phyloP scores from a whole-genome alignment of 495 filamentous ascomycete species.

The Elasticomyces elasticus region DNA sequence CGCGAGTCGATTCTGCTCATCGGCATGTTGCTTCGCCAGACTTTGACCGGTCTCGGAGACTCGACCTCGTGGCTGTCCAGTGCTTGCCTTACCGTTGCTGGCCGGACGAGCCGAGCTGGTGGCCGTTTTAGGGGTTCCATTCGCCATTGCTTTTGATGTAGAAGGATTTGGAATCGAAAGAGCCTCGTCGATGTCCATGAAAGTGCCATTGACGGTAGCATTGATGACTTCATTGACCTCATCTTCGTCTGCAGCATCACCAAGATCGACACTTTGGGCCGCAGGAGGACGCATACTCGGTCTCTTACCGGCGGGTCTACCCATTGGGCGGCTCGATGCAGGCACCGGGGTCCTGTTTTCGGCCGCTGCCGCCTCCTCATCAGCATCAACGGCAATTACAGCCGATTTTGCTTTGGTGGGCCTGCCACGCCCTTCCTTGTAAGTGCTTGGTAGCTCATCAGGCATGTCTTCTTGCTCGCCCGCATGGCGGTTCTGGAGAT shows the following conservation, averaged over 20 bases:
- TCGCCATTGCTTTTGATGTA: not conserved
- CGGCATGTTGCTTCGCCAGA: not conserved
- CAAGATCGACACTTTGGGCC: not conserved
- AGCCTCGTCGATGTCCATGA: constrained; percentile 10
- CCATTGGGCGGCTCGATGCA: not conserved
- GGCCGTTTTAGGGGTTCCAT: not conserved
- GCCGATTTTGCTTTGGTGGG: not conserved
- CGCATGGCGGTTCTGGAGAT: constrained; percentile 9
- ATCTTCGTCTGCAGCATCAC: constrained; percentile 5
- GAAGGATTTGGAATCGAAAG: not conserved
- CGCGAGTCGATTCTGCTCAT: constrained; percentile 20
- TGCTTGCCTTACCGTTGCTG: not conserved
- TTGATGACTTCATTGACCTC: constrained; percentile 6
- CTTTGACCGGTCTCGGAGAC: not conserved
- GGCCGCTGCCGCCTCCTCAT: not conserved
- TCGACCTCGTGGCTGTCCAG: not conserved
- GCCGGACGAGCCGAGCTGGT: not conserved
- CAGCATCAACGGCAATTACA: not conserved
- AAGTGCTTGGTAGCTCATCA: constrained; percentile 6
- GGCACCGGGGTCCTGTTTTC: not conserved
- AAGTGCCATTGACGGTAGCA: constrained; percentile 9
- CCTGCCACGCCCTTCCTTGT: not conserved
- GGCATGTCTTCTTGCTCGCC: constrained; percentile 3
- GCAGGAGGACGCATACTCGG: constrained; percentile 12
- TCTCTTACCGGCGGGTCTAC: constrained; percentile 12